Evolutionary conservation across 768 basidiomycete genomes (phyloP).

Genomic region (Boletus patriciae): DNA sequence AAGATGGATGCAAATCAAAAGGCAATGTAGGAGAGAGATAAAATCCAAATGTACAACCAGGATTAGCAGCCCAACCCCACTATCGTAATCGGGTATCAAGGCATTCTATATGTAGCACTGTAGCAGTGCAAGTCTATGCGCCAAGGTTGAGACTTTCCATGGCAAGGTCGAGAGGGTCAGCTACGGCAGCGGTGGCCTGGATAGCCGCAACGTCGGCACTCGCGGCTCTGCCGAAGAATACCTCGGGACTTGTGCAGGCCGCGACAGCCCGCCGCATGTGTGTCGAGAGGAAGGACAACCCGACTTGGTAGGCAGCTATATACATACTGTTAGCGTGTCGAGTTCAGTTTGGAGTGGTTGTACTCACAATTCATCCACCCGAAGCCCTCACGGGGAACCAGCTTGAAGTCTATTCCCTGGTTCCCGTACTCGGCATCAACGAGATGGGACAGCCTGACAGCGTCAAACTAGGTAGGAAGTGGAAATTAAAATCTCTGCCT

Average conservation of each 20-base stretch:
- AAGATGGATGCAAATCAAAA: slow-evolving; percentile 2
- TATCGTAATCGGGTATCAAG: slow-evolving; percentile 15
- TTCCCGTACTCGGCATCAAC: slow-evolving; percentile 98
- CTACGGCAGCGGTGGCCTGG: slow-evolving; percentile 38
- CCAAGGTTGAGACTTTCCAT: slow-evolving; percentile 51
- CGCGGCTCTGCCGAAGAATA: slow-evolving; percentile 67
- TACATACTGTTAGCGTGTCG: slow-evolving; percentile 5
- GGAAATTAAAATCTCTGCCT: neutral
- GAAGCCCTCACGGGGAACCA: slow-evolving; percentile 96
- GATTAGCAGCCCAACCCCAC: slow-evolving; percentile 4
- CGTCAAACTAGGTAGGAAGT: slow-evolving; percentile 68
- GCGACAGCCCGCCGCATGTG: slow-evolving; percentile 96
- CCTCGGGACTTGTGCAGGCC: slow-evolving; percentile 89
- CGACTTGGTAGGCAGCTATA: slow-evolving; percentile 92
- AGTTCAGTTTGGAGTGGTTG: neutral
- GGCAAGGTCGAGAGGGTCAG: slow-evolving; percentile 61
- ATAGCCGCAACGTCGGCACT: slow-evolving; percentile 35
- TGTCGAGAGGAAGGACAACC: slow-evolving; percentile 88
- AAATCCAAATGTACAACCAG: neutral
- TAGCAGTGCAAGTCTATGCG: slow-evolving; percentile 15
- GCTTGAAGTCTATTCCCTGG: slow-evolving; percentile 96
- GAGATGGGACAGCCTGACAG: slow-evolving; percentile 90
- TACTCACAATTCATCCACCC: slow-evolving; percentile 94
- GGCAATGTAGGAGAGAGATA: neutral
- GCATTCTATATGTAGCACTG: slow-evolving; percentile 6